Evolutionary conservation across 139 green algal species (phyloP).

Genomic region (Chlorella sp.): DNA sequence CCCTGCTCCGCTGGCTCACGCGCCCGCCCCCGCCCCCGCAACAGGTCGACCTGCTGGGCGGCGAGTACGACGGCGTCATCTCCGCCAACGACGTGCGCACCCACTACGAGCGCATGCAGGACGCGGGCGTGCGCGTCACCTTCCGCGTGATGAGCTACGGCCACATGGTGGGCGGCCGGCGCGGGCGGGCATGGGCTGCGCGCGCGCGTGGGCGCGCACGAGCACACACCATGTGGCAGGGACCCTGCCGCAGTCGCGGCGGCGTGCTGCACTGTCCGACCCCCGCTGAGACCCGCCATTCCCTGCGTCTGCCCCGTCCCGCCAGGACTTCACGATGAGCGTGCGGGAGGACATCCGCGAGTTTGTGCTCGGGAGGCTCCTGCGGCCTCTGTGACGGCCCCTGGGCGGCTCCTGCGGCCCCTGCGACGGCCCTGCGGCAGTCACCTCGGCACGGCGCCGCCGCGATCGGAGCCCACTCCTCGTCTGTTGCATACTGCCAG

Average conservation of each 20-base stretch:
- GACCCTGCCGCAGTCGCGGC: neutral
- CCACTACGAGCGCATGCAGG: conserved; percentile 66
- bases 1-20: too few relatives aligned
- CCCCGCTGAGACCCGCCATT: neutral
- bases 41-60: conserved; percentile 88
- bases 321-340: conserved; percentile 92
- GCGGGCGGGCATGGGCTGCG: neutral
- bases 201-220: neutral
- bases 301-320: conserved; percentile 42
- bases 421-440: too few relatives aligned
- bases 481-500: too few relatives aligned
- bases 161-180: neutral
- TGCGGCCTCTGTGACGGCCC: neutral
- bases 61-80: conserved; percentile 82
- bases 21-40: too few relatives aligned
- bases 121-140: conserved; percentile 49
- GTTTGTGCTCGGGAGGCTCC: conserved; percentile 44
- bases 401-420: too few relatives aligned
- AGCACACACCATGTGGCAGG: neutral
- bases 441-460: too few relatives aligned
- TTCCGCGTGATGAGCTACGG: conserved; percentile 80
- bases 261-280: neutral
- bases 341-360: conserved; percentile 60
- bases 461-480: too few relatives aligned
- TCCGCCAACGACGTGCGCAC: conserved; percentile 53